Percentiles rank a stretch among this genome's conserved stretches.
These are phyloP conservation scores for Russula lepida DNA, from an alignment of 768 basidiomycete species.

Conservation along the genomic window DNA sequence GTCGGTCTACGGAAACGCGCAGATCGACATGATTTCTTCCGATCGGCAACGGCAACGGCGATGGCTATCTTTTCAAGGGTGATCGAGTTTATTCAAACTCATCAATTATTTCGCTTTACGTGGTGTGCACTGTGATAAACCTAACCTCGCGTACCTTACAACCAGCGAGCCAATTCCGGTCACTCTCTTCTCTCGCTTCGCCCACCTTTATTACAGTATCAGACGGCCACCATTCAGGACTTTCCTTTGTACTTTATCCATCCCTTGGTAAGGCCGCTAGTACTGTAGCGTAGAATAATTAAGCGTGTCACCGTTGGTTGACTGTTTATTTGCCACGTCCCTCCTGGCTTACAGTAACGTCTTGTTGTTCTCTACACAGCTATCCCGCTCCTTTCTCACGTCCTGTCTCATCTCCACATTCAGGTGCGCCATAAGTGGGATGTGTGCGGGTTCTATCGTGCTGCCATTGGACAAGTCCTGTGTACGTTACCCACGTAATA, in stretches of 20 bases:
- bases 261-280: not conserved
- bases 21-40: conserved; percentile 13
- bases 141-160: not conserved
- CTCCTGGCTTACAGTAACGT: not conserved
- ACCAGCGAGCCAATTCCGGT: not conserved
- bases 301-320: not conserved
- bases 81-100: not conserved
- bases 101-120: not conserved
- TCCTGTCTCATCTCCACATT: not conserved
- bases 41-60: conserved; percentile 10
- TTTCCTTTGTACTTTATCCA: not conserved
- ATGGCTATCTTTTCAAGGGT: not conserved
- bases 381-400: not conserved
- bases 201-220: too few relatives aligned
- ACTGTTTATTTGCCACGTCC: not conserved
- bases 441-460: not conserved
- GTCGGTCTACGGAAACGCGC: not conserved
- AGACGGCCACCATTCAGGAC: not conserved
- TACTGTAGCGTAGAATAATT: not conserved
- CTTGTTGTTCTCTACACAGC: not conserved
- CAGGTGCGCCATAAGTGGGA: not conserved
- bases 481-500: conserved; percentile 11
- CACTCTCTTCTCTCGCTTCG: not conserved
- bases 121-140: not conserved
- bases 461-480: not conserved